Evolutionary conservation across 139 green algal genomes (phyloP).

Genomic region (Chlorella vulgaris): DNA sequence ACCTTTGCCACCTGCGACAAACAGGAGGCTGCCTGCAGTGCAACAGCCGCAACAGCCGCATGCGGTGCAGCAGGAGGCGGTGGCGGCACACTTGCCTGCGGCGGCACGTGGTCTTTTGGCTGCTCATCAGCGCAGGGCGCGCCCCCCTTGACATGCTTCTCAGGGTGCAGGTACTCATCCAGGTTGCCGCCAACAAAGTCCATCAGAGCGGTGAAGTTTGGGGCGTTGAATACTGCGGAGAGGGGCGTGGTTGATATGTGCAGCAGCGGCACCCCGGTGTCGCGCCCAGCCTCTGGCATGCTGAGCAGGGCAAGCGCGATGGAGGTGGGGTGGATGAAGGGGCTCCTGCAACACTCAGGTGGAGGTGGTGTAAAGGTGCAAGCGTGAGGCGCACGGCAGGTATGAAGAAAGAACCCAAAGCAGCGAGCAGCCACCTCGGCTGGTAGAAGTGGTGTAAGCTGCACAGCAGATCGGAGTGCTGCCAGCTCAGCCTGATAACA

Average conservation of each 20-base stretch:
- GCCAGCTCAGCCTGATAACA: neutral
- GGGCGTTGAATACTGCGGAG: slow-evolving; percentile 34
- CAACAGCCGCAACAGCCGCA: neutral
- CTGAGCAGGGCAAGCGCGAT: slow-evolving; percentile 43
- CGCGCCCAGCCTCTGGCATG: neutral
- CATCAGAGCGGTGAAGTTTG: slow-evolving; percentile 52
- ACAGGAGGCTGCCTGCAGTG: neutral
- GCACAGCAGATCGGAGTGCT: no score
- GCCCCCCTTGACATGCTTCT: neutral
- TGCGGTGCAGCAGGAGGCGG: neutral
- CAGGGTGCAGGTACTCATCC: slow-evolving; percentile 25
- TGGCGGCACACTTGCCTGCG: neutral
- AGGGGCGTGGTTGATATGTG: slow-evolving; percentile 50
- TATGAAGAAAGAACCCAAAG: neutral
- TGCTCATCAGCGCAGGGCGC: neutral
- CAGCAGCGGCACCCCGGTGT: slow-evolving; percentile 30
- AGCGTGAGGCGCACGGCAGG: no score
- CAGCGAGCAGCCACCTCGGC: no score
- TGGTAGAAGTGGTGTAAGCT: no score
- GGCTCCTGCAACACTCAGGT: slow-evolving; percentile 35
- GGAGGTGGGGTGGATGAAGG: slow-evolving; percentile 38
- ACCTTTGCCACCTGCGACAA: no score
- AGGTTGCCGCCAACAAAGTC: slow-evolving; percentile 57
- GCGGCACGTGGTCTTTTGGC: neutral
- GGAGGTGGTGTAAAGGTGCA: no score